phyloP scores from a whole-genome alignment of 2,329 filamentous ascomycete genomes.

The Blastomyces gilchristii region DNA sequence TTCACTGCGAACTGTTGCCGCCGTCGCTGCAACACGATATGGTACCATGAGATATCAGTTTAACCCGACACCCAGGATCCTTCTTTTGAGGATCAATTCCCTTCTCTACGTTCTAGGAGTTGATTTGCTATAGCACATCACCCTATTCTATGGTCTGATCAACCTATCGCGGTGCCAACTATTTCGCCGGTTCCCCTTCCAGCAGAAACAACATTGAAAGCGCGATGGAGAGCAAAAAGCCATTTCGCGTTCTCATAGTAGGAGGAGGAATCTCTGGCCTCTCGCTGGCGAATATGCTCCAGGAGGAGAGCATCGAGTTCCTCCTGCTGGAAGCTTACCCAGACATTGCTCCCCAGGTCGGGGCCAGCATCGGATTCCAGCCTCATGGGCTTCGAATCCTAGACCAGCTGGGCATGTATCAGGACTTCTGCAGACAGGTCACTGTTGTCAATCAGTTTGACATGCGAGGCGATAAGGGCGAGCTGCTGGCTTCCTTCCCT shows the following conservation, averaged over 20 bases:
- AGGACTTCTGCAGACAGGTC: constrained; percentile 15
- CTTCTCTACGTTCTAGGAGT: neutral
- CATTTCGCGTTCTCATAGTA: constrained; percentile 35
- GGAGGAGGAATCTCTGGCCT: constrained; percentile 43
- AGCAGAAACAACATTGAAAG: neutral
- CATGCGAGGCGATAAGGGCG: neutral
- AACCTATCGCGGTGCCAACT: neutral
- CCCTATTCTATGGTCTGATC: neutral
- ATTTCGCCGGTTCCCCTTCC: neutral
- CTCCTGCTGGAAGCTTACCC: constrained; percentile 39
- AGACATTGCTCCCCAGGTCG: constrained; percentile 37
- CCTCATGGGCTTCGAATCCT: constrained; percentile 38
- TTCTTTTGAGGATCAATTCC: neutral
- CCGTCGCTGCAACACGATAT: too few species aligned
- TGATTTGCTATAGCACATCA: neutral
- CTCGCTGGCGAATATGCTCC: constrained; percentile 38
- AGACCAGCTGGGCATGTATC: constrained; percentile 41
- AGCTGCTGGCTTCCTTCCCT: constrained; percentile 16
- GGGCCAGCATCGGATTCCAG: constrained; percentile 40
- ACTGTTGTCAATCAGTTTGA: neutral
- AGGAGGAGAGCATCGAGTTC: constrained; percentile 40
- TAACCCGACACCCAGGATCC: neutral
- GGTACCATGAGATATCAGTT: too few species aligned
- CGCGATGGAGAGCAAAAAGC: neutral
- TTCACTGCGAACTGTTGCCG: neutral